Percentiles rank a stretch among this genome's conserved stretches.
Conservation (phyloP, 768 basidiomycete species). For the Suillus discolor region DNA sequence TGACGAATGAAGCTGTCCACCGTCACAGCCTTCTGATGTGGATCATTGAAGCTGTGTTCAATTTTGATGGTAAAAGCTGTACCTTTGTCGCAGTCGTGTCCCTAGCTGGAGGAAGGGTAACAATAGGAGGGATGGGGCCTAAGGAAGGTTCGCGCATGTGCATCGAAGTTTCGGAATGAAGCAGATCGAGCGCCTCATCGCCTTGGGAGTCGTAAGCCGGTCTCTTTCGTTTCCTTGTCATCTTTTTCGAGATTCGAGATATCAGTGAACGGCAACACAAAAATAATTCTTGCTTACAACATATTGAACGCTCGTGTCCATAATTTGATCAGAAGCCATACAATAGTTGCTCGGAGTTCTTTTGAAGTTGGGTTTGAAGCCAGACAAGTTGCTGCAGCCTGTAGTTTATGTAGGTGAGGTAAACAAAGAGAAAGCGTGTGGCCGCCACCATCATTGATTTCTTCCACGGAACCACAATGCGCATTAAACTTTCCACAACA, state of each 20-base stretch:
- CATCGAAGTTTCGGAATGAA: not conserved
- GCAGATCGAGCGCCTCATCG: not conserved
- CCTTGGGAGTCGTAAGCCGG: not conserved
- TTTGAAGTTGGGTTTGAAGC: not conserved
- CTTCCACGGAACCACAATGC: not conserved
- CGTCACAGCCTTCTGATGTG: conserved; percentile 18
- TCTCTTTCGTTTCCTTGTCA: conserved; percentile 5
- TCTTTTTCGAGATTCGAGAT: not conserved
- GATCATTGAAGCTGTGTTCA: not conserved
- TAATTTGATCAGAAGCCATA: not conserved
- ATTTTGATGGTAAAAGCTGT: not conserved
- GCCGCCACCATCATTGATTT: not conserved
- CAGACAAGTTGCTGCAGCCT: not conserved
- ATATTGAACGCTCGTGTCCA: not conserved
- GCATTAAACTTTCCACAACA: not conserved
- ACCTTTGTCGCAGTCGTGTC: not conserved
- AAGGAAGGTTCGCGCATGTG: not conserved
- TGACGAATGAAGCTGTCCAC: conserved; percentile 29
- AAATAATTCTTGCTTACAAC: conserved; percentile 2
- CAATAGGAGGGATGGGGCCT: conserved; percentile 25
- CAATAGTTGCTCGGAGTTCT: not conserved
- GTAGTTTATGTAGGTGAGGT: not conserved
- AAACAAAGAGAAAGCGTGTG: not conserved
- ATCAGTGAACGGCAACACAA: not conserved
- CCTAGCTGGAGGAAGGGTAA: conserved; percentile 12